Evolutionary conservation across 2,329 filamentous ascomycete species (phyloP).

Genomic region (Penicillium occitanis): DNA sequence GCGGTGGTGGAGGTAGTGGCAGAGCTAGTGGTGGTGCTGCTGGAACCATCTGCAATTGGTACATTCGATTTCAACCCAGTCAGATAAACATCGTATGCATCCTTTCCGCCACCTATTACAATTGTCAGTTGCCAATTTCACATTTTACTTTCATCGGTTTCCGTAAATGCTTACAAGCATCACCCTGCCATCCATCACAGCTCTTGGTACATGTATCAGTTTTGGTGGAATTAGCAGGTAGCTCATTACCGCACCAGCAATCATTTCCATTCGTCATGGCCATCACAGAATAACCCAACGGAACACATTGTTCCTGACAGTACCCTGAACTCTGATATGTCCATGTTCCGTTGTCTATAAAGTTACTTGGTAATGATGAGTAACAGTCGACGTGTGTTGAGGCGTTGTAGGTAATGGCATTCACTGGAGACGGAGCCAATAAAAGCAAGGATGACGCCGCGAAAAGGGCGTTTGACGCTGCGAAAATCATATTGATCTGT

Average conservation of each 20-base stretch:
- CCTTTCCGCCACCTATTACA: conserved; percentile 57
- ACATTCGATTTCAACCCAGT: conserved; percentile 50
- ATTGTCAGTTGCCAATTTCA: conserved; percentile 25
- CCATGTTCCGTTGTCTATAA: conserved; percentile 51
- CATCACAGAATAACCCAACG: conserved; percentile 56
- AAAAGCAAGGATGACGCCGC: conserved; percentile 11
- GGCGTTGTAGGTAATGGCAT: conserved; percentile 14
- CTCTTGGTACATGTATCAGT: conserved; percentile 61
- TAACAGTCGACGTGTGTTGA: conserved; percentile 17
- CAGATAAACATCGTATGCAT: conserved; percentile 53
- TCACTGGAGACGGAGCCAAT: neutral
- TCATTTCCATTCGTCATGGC: conserved; percentile 60
- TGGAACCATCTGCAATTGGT: conserved; percentile 22
- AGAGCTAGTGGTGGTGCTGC: conserved; percentile 27
- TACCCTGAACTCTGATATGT: conserved; percentile 57
- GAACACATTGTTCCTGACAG: conserved; percentile 55
- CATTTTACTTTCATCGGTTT: neutral
- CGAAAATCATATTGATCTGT: conserved; percentile 14
- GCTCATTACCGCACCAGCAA: conserved; percentile 71
- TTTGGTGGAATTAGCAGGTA: conserved; percentile 60
- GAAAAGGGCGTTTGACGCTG: conserved; percentile 3
- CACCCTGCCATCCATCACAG: conserved; percentile 63
- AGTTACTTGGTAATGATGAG: conserved; percentile 28
- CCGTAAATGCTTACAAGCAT: conserved; percentile 60
- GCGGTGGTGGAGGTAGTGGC: conserved; percentile 34